Base-by-base conservation (phyloP, 2,329 filamentous ascomycete genomes). In the Fusarium anguioides region DNA sequence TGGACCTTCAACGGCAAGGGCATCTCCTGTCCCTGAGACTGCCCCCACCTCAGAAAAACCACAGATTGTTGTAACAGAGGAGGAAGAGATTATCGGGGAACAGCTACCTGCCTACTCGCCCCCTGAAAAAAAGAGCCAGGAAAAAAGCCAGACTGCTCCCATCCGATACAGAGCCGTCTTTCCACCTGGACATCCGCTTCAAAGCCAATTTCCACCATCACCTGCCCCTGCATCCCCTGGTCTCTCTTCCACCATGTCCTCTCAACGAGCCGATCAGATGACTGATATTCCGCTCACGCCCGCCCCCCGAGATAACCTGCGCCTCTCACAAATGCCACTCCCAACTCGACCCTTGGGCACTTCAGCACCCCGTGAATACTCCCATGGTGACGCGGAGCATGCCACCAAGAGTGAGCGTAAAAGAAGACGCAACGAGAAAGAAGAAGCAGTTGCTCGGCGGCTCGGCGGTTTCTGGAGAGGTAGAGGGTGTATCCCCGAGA, bases 381-480 rank as follows among this genome's bases (percentile, higher is more conserved):
- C 80, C 21, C 75, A 75, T 45, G 75, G 76, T 14, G 79, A 80
- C 6, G 70, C 75, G 29, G 83, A 79, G 36, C 77, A 74, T 31
- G 77, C 76, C 27, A 79, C 83, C 57, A 83, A 77, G 68, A 78
- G 76, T 58, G 89, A 85, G 75, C 82, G 80, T 40, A 81, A 81
- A 72, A 84, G 83, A 57, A 83, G 81, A 61, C 85, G 82, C 20
- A 83, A 85, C 57, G 89, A 92, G 74, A 90, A 89, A 60, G 89
- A 92, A 75, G 90, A 92, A 37, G 82, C 81, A 4, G 70, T 85
- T 18, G 87, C 86, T 2, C 83, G 81, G 46, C 87, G 84, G 64
- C 75, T 82, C 1, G 88, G 89, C 4, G 85, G 87, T 5, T 81
- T 87, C 39, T 92, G 89, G 88, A 85, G 86, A 71, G 89, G 89